Percentiles rank a stretch among this genome's conserved stretches.
phyloP scores from a whole-genome alignment of 805 yeast species.

The Metschnikowia aberdeeniae region DNA sequence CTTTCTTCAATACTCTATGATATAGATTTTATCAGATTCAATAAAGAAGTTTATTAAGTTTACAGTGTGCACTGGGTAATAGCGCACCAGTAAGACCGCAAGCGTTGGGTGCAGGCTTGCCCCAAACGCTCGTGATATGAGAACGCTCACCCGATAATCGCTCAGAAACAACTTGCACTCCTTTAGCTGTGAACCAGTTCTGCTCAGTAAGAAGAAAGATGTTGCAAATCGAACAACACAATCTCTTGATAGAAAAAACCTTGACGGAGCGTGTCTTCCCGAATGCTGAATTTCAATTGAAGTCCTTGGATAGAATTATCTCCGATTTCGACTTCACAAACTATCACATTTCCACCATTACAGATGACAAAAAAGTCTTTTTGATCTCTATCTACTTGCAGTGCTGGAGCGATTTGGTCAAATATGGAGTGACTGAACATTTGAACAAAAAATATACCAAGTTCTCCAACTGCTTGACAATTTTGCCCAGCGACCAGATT shows the following conservation, averaged over 20 bases:
- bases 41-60: no score
- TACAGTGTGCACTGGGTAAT: background rate
- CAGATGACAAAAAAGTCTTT: constrained; percentile 62
- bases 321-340: constrained; percentile 96
- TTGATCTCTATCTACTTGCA: constrained; percentile 68
- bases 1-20: no score
- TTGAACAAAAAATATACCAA: constrained; percentile 49
- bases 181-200: no score
- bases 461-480: constrained; percentile 32
- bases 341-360: constrained; percentile 81
- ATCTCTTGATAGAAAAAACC: constrained; percentile 76
- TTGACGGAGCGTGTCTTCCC: constrained; percentile 63
- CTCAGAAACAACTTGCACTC: background rate
- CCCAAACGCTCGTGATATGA: constrained; percentile 1
- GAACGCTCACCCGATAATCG: constrained; percentile 2
- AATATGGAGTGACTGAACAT: constrained; percentile 59
- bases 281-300: constrained; percentile 26
- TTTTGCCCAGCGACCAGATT: constrained; percentile 30
- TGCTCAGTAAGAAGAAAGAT: constrained; percentile 30
- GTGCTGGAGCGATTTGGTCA: constrained; percentile 69
- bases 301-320: constrained; percentile 75
- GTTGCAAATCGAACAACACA: constrained; percentile 84
- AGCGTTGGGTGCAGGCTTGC: background rate
- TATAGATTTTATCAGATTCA: no score
- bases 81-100: constrained; percentile 3